These are phyloP conservation scores for Lichtheimia corymbifera DNA, from an alignment of 371 early-diverging fungal species.

Conservation along the genomic window DNA sequence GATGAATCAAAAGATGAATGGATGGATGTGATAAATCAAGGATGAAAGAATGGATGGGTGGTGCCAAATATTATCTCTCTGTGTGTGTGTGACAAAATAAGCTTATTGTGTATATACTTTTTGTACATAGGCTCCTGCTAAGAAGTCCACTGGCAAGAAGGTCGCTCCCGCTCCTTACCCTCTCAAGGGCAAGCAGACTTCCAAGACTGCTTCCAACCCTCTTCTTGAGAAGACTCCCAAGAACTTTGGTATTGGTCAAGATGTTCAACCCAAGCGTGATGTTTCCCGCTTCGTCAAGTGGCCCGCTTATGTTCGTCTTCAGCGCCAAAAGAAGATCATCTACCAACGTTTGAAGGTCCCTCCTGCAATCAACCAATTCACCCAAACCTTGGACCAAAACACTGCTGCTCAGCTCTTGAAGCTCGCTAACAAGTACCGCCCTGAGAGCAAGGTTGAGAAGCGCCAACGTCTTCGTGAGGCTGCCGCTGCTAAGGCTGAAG, in stretches of 20 bases:
- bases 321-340: slow-evolving; percentile 96
- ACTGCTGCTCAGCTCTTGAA: slow-evolving; percentile 97
- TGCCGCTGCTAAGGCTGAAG: slow-evolving; percentile 83
- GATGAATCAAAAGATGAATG: slow-evolving; percentile 3
- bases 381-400: slow-evolving; percentile 95
- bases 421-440: slow-evolving; percentile 97
- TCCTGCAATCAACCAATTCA: slow-evolving; percentile 99
- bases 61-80: neutral
- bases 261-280: slow-evolving; percentile 94
- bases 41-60: slow-evolving; percentile 17
- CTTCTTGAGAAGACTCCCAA: slow-evolving; percentile 90
- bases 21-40: slow-evolving; percentile 20
- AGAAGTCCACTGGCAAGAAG: slow-evolving; percentile 81
- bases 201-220: slow-evolving; percentile 83
- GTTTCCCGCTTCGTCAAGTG: slow-evolving; percentile 96
- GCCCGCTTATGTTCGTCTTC: slow-evolving; percentile 97
- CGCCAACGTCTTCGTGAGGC: slow-evolving; percentile 87
- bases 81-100: slow-evolving; percentile 1
- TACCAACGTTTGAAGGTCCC: slow-evolving; percentile 99
- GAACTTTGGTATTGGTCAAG: slow-evolving; percentile 92
- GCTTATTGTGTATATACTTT: slow-evolving; percentile 1
- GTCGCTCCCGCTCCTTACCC: slow-evolving; percentile 91
- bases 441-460: slow-evolving; percentile 97
- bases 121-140: slow-evolving; percentile 32
- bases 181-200: slow-evolving; percentile 67